Evolutionary conservation across 225 moss, liverwort and hornwort genomes (phyloP), one percentile per base, ranked within the genome.

Genomic region (Neckera pumila): DNA sequence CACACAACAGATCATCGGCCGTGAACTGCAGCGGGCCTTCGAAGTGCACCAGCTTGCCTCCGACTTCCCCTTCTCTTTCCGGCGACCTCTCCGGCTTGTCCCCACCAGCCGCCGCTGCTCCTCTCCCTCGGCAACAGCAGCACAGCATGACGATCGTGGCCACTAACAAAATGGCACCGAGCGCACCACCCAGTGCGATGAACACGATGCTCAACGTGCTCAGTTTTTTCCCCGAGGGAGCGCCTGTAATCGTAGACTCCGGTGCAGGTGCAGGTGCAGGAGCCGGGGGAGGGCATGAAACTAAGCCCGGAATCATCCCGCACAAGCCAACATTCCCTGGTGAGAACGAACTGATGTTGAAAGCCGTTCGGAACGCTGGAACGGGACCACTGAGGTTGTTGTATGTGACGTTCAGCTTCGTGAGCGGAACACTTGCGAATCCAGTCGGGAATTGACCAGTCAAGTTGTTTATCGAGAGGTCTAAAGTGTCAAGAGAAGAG

Each of bases 1-100:
- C 98, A 82, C 96, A 96, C 19, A 98, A 86, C 11, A 98, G 91
- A 58, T 98, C 98, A 92, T 98, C 98, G 15, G 96, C 96, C 42
- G 93, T 94, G 78, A 98, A 95, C 60, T 92, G 89, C 18, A 96
- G 88, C 16, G 96, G 96, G 2, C 96, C 96, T 86, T 96, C 98
- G 69, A 98, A 98, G 61, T 98, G 98, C 5, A 95, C 95, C 54
- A 98, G 92, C 86, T 94, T 98, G 12, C 96, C 98, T 25, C 96
- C 92, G 1, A 94, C 95, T 45, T 94, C 96, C 0, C 90, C 92
- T 53, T 95, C 96, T 33, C 95, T 86, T 17, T 96, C 95, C 3
- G 96, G 94, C 56, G 93, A 94, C 85, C 92, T 90, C 92, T 92
- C 93, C n/a, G 89, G 86, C 76, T 94, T 91, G 70, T 92, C 90